phyloP scores from a whole-genome alignment of 345 rosid genomes.

The Turritis glabra region DNA sequence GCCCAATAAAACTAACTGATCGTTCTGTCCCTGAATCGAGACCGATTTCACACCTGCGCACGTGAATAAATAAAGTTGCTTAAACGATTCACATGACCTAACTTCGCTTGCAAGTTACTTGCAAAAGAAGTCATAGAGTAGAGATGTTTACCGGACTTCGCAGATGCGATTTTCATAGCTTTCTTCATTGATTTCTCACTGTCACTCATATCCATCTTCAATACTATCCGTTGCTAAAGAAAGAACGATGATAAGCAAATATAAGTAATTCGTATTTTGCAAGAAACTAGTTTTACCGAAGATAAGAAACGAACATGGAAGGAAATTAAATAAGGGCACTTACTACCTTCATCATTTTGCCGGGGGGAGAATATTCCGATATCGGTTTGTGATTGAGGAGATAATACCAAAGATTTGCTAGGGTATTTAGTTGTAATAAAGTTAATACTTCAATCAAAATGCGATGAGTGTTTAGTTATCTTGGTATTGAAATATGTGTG shows the following conservation, averaged over 20 bases:
- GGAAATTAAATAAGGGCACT: not conserved
- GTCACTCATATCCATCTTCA: constrained; percentile 27
- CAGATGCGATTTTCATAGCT: constrained; percentile 36
- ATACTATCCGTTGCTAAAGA: constrained; percentile 38
- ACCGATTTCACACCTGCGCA: constrained; percentile 34
- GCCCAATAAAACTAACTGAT: constrained; percentile 34
- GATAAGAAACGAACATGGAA: not conserved
- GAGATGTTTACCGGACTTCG: not conserved
- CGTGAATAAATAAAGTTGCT: not conserved
- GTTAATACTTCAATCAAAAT: too few relatives aligned
- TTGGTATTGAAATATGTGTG: not conserved
- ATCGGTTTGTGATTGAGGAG: not conserved
- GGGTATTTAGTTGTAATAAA: not conserved
- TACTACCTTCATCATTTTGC: not conserved
- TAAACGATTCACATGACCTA: constrained; percentile 15
- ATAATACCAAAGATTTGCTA: not conserved
- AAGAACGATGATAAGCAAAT: not conserved
- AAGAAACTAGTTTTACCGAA: not conserved
- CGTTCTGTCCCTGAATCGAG: constrained; percentile 35
- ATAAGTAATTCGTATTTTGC: not conserved
- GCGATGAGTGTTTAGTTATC: not conserved
- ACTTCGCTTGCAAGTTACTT: constrained; percentile 17
- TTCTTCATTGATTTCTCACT: constrained; percentile 27
- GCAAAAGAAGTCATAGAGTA: not conserved
- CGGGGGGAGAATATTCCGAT: not conserved